phyloP scores from a whole-genome alignment of 345 rosid genomes.

The Bruguiera gymnorhiza region DNA sequence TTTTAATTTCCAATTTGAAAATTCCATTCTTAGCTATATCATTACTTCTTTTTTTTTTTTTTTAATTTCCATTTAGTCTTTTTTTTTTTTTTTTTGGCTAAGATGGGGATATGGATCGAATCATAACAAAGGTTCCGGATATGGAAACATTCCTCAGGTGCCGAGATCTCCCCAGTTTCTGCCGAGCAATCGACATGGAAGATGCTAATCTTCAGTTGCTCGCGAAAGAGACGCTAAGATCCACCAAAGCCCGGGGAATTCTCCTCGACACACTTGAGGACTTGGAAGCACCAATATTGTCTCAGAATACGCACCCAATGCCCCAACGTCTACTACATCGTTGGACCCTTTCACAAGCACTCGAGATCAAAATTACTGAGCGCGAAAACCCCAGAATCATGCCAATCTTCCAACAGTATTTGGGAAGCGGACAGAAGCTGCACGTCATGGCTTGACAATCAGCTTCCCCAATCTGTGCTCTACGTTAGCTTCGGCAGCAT shows the following conservation, averaged over 20 bases:
- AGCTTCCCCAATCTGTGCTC: conserved; percentile 33
- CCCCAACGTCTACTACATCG: conserved; percentile 41
- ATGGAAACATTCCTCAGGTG: conserved; percentile 43
- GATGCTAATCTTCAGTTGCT: conserved; percentile 17
- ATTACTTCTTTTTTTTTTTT: background rate
- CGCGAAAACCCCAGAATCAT: background rate
- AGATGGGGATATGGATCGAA: conserved; percentile 44
- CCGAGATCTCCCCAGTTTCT: conserved; percentile 52
- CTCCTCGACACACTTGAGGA: conserved; percentile 68
- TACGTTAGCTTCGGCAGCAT: conserved; percentile 51
- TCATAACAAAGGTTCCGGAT: conserved; percentile 35
- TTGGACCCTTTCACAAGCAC: conserved; percentile 56
- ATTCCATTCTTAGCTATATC: background rate
- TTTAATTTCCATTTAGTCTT: background rate
- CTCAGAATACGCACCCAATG: conserved; percentile 36
- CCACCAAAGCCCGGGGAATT: conserved; percentile 36
- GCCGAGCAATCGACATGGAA: conserved; percentile 25
- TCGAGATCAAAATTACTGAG: conserved; percentile 26
- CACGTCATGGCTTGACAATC: conserved; percentile 44
- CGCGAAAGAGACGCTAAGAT: conserved; percentile 23
- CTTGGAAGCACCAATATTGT: conserved; percentile 48
- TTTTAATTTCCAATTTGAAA: too few relatives aligned
- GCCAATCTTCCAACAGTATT: conserved; percentile 21
- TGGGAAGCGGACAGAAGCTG: conserved; percentile 40
- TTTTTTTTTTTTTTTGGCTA: background rate